Base-by-base conservation (phyloP, 2,329 filamentous ascomycete species). In the Aspergillus sp. region DNA sequence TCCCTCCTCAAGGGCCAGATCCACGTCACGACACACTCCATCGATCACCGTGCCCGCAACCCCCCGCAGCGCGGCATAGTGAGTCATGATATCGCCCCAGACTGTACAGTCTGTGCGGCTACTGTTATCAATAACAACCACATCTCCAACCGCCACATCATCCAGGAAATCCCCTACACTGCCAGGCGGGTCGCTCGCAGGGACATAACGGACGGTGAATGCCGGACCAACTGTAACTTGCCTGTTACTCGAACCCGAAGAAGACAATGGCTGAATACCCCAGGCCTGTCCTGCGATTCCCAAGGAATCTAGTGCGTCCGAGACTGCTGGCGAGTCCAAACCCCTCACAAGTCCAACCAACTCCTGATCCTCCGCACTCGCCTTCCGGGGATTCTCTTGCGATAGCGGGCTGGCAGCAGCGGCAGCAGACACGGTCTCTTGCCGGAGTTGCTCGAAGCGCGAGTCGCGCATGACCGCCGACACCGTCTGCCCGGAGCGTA, bases 41-140 rank as follows among this genome's bases (percentile, higher is more conserved):
- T 74, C 72, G 7, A 75, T 74, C 5, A 74, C 72, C 1, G 72
- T 65, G n/a, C 71, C 72, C 10, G 69, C 67, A 56, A 74, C 67
- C 5, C 66, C 69, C 41, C 69, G 66, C 2, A 73, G 32, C 2
- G 70, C 69, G 2, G 73, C 71, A 17, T 74, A 76, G 55, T 75
- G 71, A 0, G 73, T 76, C 72, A 75, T 74, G 1, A 74, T 75
- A 57, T 76, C 73, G 1, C 73, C 73, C 73, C 73, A 75, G 5
- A 75, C 70, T 2, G 74, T 76, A 17, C 74, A 76, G 30, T 75
- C 71, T 0, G 65, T 75, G 32, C 74, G 72, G 15, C 72, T 70
- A 3, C 67, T 65, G 13, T 76, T 76, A 50, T 74, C 72, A 32
- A 75, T 75, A 1, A 76, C 71, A 0, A 76, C 66, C 0, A 75